Percentiles rank a stretch among this genome's conserved stretches.
These are phyloP conservation scores for Apophysomyces elegans DNA, from an alignment of 371 early-diverging fungal species.

Conservation along the genomic window DNA sequence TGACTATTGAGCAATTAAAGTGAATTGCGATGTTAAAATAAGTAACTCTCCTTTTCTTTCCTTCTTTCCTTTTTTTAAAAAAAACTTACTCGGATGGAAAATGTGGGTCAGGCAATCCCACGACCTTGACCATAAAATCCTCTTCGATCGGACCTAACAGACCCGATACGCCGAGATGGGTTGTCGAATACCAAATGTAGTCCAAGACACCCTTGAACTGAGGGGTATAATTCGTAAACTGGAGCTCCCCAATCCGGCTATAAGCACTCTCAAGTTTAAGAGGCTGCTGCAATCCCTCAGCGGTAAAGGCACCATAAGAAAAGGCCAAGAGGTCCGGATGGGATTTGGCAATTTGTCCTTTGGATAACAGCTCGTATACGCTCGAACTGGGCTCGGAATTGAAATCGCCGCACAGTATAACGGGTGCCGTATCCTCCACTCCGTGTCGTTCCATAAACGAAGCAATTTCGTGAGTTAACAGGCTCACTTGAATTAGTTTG, in stretches of 20 bases:
- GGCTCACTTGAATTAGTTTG: slow-evolving; percentile 91
- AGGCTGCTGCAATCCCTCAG: slow-evolving; percentile 74
- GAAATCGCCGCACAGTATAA: slow-evolving; percentile 89
- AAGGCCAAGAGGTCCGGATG: slow-evolving; percentile 79
- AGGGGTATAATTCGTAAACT: slow-evolving; percentile 93
- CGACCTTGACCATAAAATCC: slow-evolving; percentile 68
- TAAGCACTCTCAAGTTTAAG: slow-evolving; percentile 78
- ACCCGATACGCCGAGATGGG: slow-evolving; percentile 71
- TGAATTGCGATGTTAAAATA: background rate
- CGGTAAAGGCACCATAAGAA: slow-evolving; percentile 80
- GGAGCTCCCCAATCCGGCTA: slow-evolving; percentile 67
- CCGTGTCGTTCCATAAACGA: slow-evolving; percentile 13
- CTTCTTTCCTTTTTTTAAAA: background rate
- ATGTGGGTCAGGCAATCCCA: slow-evolving; percentile 91
- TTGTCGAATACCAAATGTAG: slow-evolving; percentile 90
- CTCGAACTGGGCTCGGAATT: slow-evolving; percentile 89
- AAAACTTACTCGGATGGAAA: slow-evolving; percentile 82
- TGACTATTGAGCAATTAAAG: slow-evolving; percentile 3
- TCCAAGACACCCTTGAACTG: slow-evolving; percentile 91
- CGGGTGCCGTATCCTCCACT: slow-evolving; percentile 16
- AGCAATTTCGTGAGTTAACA: slow-evolving; percentile 83
- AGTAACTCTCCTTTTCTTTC: no score
- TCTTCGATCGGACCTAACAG: slow-evolving; percentile 80
- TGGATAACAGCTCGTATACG: slow-evolving; percentile 83
- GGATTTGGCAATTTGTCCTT: slow-evolving; percentile 62